Conservation (phyloP, 768 basidiomycete genomes). For the Phanerochaete sordida region DNA sequence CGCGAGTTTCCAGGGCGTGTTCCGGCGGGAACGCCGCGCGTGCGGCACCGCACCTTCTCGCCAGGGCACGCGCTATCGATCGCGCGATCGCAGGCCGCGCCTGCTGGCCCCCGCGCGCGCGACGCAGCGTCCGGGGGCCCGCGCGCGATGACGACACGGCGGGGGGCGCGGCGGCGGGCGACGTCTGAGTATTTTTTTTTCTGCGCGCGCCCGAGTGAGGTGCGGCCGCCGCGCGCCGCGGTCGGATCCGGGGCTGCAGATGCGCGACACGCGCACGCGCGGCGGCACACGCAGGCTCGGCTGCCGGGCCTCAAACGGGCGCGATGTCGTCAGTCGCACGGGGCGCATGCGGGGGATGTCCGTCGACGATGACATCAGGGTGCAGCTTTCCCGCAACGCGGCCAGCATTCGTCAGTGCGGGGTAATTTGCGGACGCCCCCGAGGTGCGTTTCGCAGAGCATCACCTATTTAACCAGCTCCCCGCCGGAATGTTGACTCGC, state of each 20-base stretch:
- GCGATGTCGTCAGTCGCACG: background rate
- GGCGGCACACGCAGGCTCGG: background rate
- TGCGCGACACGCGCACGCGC: background rate
- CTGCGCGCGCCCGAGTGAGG: too few relatives aligned
- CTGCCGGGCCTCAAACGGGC: background rate
- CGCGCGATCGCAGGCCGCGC: background rate
- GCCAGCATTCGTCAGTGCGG: constrained; percentile 2
- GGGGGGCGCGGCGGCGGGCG: too few relatives aligned
- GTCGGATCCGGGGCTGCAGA: background rate
- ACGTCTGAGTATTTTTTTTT: too few relatives aligned
- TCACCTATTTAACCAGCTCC: background rate
- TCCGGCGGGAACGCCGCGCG: background rate
- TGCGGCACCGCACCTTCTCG: background rate
- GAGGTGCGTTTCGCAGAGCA: background rate
- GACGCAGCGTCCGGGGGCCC: too few relatives aligned
- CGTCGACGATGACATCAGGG: background rate
- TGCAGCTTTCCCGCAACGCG: background rate
- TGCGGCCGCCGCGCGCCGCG: background rate
- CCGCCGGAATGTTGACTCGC: background rate
- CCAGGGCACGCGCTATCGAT: background rate
- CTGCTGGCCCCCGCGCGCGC: too few relatives aligned
- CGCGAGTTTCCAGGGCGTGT: background rate
- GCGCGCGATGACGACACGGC: background rate
- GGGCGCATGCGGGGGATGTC: background rate
- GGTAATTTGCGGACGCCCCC: background rate